Evolutionary conservation across 2,329 filamentous ascomycete species (phyloP), one percentile per base, ranked within the genome.

Genomic region (Pseudopithomyces maydicus): DNA sequence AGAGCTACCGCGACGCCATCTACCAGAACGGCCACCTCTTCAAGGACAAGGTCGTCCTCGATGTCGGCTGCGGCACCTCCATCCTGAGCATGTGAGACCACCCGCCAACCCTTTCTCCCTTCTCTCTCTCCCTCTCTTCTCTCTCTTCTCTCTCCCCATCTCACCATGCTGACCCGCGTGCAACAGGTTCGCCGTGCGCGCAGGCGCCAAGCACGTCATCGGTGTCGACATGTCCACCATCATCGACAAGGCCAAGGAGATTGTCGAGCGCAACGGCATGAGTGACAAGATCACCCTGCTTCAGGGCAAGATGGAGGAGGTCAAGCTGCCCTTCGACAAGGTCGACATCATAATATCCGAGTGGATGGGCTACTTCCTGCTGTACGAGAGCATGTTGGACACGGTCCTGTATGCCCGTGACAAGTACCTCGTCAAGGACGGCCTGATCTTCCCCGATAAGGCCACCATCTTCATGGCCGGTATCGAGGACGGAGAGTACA

Each of bases 141-240:
- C 5, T 8, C 26, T 8, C 26, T 8, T 29, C 26, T 8, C 4
- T 5, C 26, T 4, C 26, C 26, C 26, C 26, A 4, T 29, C 26
- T 8, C 4, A 29, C 26, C 5, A 29, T 8, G 54, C 64, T 73
- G 58, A 72, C 53, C 62, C 20, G 54, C 38, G 39, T 56, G 57
- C 48, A 56, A 47, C 70, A 98, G 94, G 94, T 99, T 99, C 77
- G 95, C 95, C 54, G 93, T 91, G 59, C 93, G 90, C 81, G 93
- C 95, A 59, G 95, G 95, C 74, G 95, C 95, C 57, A 98, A 97
- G 82, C 95, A 99, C 79, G 95, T 99, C 67, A 96, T 98, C 67
- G 95, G 95, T 70, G 95, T 99, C 55, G 95, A 99, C 79, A 99
- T 98, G 94, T 99, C 95, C 33, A 97, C 94, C 68, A 99, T 99